Evolutionary conservation across 495 filamentous ascomycete species (phyloP).

Genomic region (Halenospora varia): DNA sequence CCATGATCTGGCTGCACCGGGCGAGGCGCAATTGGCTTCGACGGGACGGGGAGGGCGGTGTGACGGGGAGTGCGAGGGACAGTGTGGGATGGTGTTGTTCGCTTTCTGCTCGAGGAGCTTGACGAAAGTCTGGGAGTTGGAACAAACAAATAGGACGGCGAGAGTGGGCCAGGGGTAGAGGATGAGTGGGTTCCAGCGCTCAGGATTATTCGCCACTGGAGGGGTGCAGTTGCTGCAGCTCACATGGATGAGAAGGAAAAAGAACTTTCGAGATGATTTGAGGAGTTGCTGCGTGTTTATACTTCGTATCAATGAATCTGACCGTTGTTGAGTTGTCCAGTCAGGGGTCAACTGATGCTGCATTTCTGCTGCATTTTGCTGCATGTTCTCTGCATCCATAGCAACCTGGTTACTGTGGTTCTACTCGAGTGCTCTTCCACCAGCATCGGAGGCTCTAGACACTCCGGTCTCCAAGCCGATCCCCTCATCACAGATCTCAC

Average conservation of each 20-base stretch:
- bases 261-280: background rate
- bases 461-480: background rate
- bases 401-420: background rate
- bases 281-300: background rate
- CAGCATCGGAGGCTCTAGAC: background rate
- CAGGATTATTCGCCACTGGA: background rate
- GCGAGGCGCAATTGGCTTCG: slow-evolving; percentile 2
- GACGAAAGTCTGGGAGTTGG: slow-evolving; percentile 7
- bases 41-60: slow-evolving; percentile 9
- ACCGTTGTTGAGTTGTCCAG: background rate
- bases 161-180: slow-evolving; percentile 2
- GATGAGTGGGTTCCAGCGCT: background rate
- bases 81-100: background rate
- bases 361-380: background rate
- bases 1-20: background rate
- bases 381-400: background rate
- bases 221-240: background rate
- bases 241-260: background rate
- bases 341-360: background rate
- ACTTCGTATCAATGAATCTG: background rate
- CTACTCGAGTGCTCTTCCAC: background rate
- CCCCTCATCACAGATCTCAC: background rate
- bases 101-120: background rate
- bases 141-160: slow-evolving; percentile 12
- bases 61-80: background rate